These are phyloP conservation scores for Kodamaea lidongshanica DNA, from an alignment of 805 yeast genomes.

Conservation along the genomic window DNA sequence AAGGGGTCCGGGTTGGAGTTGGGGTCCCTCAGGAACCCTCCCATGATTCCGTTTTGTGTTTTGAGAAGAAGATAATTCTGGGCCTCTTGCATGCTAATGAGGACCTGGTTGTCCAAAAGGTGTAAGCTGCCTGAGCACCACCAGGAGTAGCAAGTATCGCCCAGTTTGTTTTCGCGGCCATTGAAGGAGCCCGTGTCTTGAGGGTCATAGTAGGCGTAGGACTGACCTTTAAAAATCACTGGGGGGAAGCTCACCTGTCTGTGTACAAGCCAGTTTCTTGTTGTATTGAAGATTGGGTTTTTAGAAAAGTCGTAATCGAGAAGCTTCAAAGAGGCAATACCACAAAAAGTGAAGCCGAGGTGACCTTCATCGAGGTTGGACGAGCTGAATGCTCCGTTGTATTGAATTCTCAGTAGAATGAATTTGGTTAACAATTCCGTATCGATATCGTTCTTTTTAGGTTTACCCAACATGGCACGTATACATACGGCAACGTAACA, in stretches of 20 bases:
- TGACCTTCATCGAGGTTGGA: conserved; percentile 57
- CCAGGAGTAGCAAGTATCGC: conserved; percentile 84
- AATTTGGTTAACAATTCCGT: conserved; percentile 31
- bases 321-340: conserved; percentile 53
- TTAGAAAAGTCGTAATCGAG: conserved; percentile 19
- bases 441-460: conserved; percentile 37
- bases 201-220: conserved; percentile 33
- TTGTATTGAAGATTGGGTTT: conserved; percentile 13
- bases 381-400: conserved; percentile 71
- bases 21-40: conserved; percentile 73
- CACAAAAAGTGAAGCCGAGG: conserved; percentile 85
- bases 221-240: conserved; percentile 21
- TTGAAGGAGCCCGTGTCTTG: conserved; percentile 73
- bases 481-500: conserved; percentile 70
- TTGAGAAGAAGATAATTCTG: conserved; percentile 40
- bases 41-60: conserved; percentile 59
- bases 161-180: conserved; percentile 78
- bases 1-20: conserved; percentile 64
- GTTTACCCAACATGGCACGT: conserved; percentile 44
- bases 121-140: conserved; percentile 66
- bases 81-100: conserved; percentile 33
- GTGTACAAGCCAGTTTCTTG: conserved; percentile 56
- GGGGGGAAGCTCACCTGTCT: conserved; percentile 49
- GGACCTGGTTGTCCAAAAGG: conserved; percentile 30
- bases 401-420: conserved; percentile 23